Conservation (phyloP, 495 filamentous ascomycete species). For the Alectoria sarmentosa region DNA sequence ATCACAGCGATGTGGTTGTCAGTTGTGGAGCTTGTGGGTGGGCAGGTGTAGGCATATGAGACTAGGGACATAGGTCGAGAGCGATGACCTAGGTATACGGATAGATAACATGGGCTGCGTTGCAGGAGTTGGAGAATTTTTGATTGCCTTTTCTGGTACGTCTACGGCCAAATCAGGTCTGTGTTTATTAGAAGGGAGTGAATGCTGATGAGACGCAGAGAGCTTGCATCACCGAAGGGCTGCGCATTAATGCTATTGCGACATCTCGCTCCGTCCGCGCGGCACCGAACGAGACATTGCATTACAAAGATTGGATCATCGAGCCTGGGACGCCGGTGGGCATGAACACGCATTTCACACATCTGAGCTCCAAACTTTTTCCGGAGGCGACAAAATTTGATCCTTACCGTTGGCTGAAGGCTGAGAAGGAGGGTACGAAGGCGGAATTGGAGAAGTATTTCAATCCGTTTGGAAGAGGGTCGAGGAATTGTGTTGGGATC, state of each 20-base stretch:
- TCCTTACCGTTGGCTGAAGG: constrained; percentile 45
- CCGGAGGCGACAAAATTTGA: constrained; percentile 23
- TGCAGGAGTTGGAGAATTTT: constrained; percentile 40
- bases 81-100: background rate
- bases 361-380: constrained; percentile 34
- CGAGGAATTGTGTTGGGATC: constrained; percentile 41
- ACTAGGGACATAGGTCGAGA: background rate
- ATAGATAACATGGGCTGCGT: constrained; percentile 26
- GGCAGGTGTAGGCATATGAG: background rate
- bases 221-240: constrained; percentile 16
- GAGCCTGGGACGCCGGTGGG: constrained; percentile 39
- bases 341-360: constrained; percentile 42
- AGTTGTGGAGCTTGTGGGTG: background rate
- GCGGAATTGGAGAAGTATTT: constrained; percentile 32
- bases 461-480: constrained; percentile 41
- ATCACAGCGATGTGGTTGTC: background rate
- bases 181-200: background rate
- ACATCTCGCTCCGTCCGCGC: constrained; percentile 37
- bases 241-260: constrained; percentile 28
- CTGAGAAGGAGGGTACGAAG: constrained; percentile 21
- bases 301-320: constrained; percentile 36
- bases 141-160: constrained; percentile 36
- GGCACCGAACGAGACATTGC: constrained; percentile 34
- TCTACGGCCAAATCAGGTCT: too few species aligned
- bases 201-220: constrained; percentile 6